A percentile compares a stretch with the other conserved stretches of the same genome.
phyloP scores from a whole-genome alignment of 2,329 filamentous ascomycete species.

The Colletotrichum sp. region DNA sequence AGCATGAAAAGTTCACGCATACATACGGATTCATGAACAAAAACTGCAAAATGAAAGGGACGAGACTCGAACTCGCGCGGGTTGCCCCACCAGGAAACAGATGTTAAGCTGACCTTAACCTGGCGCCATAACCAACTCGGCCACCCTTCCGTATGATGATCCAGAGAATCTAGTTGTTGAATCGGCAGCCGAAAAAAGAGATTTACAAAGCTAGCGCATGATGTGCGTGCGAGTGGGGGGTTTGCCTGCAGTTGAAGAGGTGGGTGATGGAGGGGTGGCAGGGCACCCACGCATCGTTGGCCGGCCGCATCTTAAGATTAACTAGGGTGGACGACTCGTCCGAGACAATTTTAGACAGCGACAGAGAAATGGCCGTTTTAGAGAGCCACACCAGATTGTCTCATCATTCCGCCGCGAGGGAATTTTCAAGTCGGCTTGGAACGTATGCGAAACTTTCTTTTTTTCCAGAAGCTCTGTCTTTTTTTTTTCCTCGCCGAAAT shows the following conservation, averaged over 20 bases:
- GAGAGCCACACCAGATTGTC: neutral
- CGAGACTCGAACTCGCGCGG: constrained; percentile 24
- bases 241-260: neutral
- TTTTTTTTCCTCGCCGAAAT: neutral
- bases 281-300: neutral
- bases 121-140: constrained; percentile 24
- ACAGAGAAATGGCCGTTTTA: neutral
- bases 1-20: neutral
- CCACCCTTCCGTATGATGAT: constrained; percentile 10
- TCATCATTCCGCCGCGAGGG: neutral
- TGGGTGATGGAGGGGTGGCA: neutral
- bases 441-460: neutral
- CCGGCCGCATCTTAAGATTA: neutral
- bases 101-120: constrained; percentile 23
- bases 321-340: neutral
- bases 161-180: neutral
- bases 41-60: constrained; percentile 18
- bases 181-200: accelerated
- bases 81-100: constrained; percentile 23
- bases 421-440: neutral
- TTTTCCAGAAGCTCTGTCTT: neutral
- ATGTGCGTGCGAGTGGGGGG: neutral
- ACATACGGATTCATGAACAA: neutral
- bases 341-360: neutral
- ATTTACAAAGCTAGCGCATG: neutral